Conservation (phyloP, 129 eudicot species). For the Deinandra increscens region DNA sequence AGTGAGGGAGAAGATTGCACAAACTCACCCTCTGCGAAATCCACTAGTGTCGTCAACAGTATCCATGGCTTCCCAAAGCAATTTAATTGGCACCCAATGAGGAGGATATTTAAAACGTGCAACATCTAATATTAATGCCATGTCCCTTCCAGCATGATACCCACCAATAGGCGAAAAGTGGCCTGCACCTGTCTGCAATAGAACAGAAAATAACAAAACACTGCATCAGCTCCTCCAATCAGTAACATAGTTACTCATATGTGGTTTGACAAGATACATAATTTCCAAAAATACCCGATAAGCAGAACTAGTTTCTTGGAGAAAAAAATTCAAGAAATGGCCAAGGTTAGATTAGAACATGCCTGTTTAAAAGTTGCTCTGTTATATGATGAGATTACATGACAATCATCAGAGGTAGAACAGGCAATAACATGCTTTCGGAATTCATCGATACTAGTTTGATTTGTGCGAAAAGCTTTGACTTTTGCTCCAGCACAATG, state of each 20-base stretch:
- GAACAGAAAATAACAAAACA: slow-evolving; percentile 7
- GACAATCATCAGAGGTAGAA: slow-evolving; percentile 74
- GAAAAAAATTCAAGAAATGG: background rate
- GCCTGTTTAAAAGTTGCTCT: slow-evolving; percentile 90
- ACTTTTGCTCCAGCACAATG: slow-evolving; percentile 97
- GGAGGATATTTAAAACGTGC: slow-evolving; percentile 99
- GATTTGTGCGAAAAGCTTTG: slow-evolving; percentile 75
- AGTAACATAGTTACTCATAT: background rate
- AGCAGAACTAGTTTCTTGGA: background rate
- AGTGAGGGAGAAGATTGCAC: background rate
- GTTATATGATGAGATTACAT: slow-evolving; percentile 84
- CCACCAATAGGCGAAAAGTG: slow-evolving; percentile 99
- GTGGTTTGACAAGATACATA: slow-evolving; percentile 4
- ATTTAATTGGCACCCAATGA: slow-evolving; percentile 95
- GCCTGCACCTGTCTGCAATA: slow-evolving; percentile 83
- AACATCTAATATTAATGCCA: slow-evolving; percentile 92
- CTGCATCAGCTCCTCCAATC: slow-evolving; percentile 15
- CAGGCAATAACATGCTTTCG: slow-evolving; percentile 82
- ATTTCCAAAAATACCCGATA: too few relatives aligned
- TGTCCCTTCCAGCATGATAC: slow-evolving; percentile 91
- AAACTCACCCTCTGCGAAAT: slow-evolving; percentile 73
- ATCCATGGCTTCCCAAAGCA: slow-evolving; percentile 99
- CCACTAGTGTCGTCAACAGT: slow-evolving; percentile 74
- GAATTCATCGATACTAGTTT: slow-evolving; percentile 73
- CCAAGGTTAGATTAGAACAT: slow-evolving; percentile 4